Conservation (phyloP, 169 alveolate species). For the Cryptosporidium ubiquitum region DNA sequence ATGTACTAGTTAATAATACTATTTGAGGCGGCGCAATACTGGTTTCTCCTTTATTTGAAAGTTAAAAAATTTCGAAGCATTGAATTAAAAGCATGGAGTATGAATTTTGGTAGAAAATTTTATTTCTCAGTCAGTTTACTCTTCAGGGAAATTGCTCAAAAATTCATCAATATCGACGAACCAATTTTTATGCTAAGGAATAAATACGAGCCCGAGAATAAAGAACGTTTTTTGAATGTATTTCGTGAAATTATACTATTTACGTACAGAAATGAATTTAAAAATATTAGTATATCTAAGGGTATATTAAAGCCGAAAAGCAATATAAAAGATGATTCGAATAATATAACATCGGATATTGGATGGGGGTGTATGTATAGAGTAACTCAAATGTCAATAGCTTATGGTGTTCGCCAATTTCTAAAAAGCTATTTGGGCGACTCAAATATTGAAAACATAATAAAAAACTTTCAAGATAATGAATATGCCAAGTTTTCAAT, state of each 20-base stretch:
- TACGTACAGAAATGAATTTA: constrained; percentile 47
- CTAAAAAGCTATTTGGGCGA: background rate
- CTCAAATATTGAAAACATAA: background rate
- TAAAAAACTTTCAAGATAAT: constrained; percentile 33
- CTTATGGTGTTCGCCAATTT: constrained; percentile 11
- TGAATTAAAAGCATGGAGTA: background rate
- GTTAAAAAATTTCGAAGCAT: background rate
- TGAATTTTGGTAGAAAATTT: constrained; percentile 8
- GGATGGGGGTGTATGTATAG: constrained; percentile 74
- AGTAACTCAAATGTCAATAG: constrained; percentile 45
- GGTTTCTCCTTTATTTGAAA: background rate
- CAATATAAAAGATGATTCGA: background rate
- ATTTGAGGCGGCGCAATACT: background rate
- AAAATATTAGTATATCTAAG: background rate
- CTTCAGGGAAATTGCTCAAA: background rate
- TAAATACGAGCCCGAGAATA: constrained; percentile 1
- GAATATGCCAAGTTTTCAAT: constrained; percentile 32
- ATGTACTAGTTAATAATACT: background rate
- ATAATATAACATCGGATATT: constrained; percentile 9
- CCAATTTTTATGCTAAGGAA: constrained; percentile 8
- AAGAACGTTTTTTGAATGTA: background rate
- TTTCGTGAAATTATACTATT: constrained; percentile 37
- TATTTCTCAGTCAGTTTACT: constrained; percentile 13
- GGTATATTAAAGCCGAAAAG: too few species aligned
- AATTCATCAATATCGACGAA: background rate